phyloP scores from a whole-genome alignment of 768 basidiomycete genomes.

The Russula lepida region DNA sequence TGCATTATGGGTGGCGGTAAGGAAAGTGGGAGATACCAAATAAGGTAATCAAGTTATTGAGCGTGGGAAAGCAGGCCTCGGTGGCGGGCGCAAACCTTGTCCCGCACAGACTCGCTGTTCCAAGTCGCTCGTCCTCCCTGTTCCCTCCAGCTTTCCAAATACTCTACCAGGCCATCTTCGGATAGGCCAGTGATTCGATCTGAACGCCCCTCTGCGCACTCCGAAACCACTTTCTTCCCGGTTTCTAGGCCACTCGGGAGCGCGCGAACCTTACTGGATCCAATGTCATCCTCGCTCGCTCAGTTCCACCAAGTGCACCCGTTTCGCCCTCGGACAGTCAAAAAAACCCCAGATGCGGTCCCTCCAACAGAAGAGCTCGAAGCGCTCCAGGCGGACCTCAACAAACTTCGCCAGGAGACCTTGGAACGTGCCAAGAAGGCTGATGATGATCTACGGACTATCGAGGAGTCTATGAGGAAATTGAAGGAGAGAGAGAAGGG shows the following conservation, averaged over 20 bases:
- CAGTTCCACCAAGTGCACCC: slow-evolving; percentile 40
- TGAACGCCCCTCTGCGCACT: not conserved
- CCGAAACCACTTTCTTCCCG: not conserved
- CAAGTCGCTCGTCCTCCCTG: not conserved
- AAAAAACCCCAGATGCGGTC: slow-evolving; percentile 53
- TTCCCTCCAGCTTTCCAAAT: not conserved
- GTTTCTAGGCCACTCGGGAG: slow-evolving; percentile 8
- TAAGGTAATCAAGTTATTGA: slow-evolving; percentile 6
- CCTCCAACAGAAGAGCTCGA: slow-evolving; percentile 71
- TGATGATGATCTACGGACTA: slow-evolving; percentile 59
- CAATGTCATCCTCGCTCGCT: slow-evolving; percentile 56
- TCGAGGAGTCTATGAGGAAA: slow-evolving; percentile 68
- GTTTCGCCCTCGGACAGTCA: slow-evolving; percentile 53
- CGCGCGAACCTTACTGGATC: slow-evolving; percentile 5
- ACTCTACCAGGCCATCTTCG: not conserved
- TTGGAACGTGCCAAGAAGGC: slow-evolving; percentile 66
- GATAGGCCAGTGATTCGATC: not conserved
- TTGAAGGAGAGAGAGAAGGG: slow-evolving; percentile 71
- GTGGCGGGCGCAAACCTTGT: slow-evolving; percentile 23
- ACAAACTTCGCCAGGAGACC: slow-evolving; percentile 41
- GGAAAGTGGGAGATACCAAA: not conserved
- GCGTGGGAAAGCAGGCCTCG: slow-evolving; percentile 17
- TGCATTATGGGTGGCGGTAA: not conserved
- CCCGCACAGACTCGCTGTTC: slow-evolving; percentile 7
- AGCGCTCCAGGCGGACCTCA: slow-evolving; percentile 52